Conservation (phyloP, 2,329 filamentous ascomycete species). For the Elsinoe australis region DNA sequence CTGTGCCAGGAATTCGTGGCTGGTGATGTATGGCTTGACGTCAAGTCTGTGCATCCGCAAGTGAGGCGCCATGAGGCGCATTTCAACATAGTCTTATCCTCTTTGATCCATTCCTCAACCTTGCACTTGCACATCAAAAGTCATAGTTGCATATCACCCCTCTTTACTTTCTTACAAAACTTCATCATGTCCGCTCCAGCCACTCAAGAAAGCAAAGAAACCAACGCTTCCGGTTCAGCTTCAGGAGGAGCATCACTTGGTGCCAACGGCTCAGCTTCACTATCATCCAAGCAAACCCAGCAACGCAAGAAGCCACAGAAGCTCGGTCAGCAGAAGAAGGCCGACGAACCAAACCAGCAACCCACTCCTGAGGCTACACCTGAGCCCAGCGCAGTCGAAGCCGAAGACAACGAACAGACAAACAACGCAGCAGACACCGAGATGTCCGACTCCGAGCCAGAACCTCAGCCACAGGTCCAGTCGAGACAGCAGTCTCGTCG, state of each 20-base stretch:
- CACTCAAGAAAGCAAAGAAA: conserved; percentile 10
- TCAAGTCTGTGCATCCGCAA: conserved; percentile 14
- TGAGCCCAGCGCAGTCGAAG: conserved; percentile 27
- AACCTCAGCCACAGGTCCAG: conserved; percentile 31
- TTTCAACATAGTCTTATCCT: conserved; percentile 7
- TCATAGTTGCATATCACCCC: conserved; percentile 7
- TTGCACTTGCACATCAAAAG: conserved; percentile 13
- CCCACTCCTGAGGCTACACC: conserved; percentile 37
- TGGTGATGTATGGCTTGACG: conserved; percentile 18
- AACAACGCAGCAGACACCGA: conserved; percentile 37
- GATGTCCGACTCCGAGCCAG: conserved; percentile 31
- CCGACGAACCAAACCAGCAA: conserved; percentile 33
- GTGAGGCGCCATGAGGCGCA: conserved; percentile 18
- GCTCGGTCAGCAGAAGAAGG: conserved; percentile 35
- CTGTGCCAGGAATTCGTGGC: conserved; percentile 16
- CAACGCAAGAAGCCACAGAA: conserved; percentile 42
- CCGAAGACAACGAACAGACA: conserved; percentile 20
- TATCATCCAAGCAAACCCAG: conserved; percentile 18
- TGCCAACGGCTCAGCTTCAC: conserved; percentile 12
- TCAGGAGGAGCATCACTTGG: conserved; percentile 5
- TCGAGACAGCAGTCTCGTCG: conserved; percentile 39
- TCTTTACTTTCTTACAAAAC: conserved; percentile 1
- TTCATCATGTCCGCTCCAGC: conserved; percentile 17
- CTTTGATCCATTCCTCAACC: neutral
- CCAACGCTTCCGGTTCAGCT: conserved; percentile 12